A percentile compares a stretch with the other conserved stretches of the same genome.
Conservation (phyloP, 2,329 filamentous ascomycete species). For the Arthrobotrys megalospora region DNA sequence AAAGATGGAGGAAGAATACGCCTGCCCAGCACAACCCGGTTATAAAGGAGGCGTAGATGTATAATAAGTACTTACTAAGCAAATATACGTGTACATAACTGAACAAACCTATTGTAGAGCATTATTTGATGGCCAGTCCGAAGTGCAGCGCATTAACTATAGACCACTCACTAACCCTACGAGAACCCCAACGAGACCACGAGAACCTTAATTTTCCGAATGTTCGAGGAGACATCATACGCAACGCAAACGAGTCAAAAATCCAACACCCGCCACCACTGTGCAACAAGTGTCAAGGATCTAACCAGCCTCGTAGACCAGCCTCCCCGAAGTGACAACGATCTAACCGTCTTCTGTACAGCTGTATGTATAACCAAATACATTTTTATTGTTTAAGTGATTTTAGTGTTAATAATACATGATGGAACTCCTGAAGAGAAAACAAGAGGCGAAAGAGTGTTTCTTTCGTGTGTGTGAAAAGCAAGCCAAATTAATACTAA, state of each 20-base stretch:
- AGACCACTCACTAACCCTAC: no score
- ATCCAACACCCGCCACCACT: neutral
- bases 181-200: no score
- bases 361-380: no score
- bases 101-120: slow-evolving; percentile 4
- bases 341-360: no score
- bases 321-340: no score
- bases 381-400: neutral
- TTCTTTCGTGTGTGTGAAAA: no score
- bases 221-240: neutral
- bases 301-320: no score
- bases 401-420: no score
- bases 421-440: neutral
- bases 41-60: slow-evolving; percentile 27
- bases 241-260: slow-evolving; percentile 2
- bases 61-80: slow-evolving; percentile 11
- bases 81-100: slow-evolving; percentile 24
- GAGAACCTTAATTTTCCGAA: no score
- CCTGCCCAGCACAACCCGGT: slow-evolving; percentile 48
- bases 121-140: neutral
- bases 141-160: no score
- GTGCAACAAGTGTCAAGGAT: neutral
- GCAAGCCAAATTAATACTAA: no score
- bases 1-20: slow-evolving; percentile 40
- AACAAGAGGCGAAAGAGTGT: no score